Percentiles rank a stretch among this genome's conserved stretches.
These are phyloP conservation scores for Ramalina peruviana DNA, from an alignment of 495 filamentous ascomycete species.

Conservation along the genomic window DNA sequence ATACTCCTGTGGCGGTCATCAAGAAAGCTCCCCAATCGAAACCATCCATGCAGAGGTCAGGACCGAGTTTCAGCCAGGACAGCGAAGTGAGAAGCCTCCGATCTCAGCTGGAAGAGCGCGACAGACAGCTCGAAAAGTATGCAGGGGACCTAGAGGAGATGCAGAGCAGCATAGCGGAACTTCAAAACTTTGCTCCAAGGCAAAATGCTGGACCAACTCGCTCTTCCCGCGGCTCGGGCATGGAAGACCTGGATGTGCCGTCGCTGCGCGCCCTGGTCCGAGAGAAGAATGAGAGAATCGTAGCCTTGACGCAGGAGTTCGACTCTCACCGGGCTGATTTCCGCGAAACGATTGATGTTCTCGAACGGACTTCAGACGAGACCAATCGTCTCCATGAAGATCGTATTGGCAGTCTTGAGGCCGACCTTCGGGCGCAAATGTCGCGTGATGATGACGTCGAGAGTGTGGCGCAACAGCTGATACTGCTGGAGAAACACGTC, in stretches of 20 bases:
- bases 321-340: conserved; percentile 94
- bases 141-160: conserved; percentile 67
- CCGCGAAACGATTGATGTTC: conserved; percentile 85
- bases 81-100: conserved; percentile 53
- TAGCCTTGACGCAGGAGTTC: conserved; percentile 83
- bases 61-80: conserved; percentile 38
- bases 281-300: conserved; percentile 95
- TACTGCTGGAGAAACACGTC: conserved; percentile 89
- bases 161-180: conserved; percentile 62
- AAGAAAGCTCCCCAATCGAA: conserved; percentile 31
- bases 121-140: conserved; percentile 79
- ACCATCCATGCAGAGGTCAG: conserved; percentile 24
- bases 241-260: conserved; percentile 65
- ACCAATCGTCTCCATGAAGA: conserved; percentile 97
- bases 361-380: conserved; percentile 91
- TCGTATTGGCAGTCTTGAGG: conserved; percentile 74
- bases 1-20: conserved; percentile 39
- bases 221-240: conserved; percentile 24
- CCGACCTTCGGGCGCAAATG: conserved; percentile 68
- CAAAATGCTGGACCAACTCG: conserved; percentile 25
- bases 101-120: conserved; percentile 65
- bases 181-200: conserved; percentile 38
- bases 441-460: conserved; percentile 80
- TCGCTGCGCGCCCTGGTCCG: conserved; percentile 70
- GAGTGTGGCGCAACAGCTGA: conserved; percentile 75